Evolutionary conservation across 495 filamentous ascomycete genomes (phyloP), one percentile per base, ranked within the genome.

Genomic region (Penicillium cinerascens): DNA sequence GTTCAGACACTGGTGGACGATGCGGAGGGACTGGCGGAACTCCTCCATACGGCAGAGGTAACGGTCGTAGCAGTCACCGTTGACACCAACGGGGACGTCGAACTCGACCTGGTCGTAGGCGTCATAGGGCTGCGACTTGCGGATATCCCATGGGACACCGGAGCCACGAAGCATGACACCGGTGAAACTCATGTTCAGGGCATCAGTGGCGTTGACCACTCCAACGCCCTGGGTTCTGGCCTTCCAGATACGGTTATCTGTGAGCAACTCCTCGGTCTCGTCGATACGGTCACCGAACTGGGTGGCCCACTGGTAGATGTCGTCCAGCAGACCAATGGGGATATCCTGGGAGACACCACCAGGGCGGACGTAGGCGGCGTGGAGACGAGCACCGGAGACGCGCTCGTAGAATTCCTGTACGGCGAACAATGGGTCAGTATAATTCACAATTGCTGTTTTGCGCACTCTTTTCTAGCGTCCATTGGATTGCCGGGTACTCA

Each of bases 1-100:
- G 80, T 99, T 97, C 52, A 99, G 74, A 71, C 95, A 97, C 77
- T 99, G 93, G 78, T 95, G 86, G 67, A 99, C 96, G 75, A 99
- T 97, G 60, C 93, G 86, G 48, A 99, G 87, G 18, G 87, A 92
- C 70, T 99, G 95, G 49, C 93, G 82, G 85, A 99, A 97, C 73
- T 99, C 93, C 73, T 99, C 95, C 93, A 99, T 99, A 63, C 93
- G 89, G 82, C 92, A 97, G 41, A 99, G 82, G 61, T 99, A 99
- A 63, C 93, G 86, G 73, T 99, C 93, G 73, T 99, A 99, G 80
- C 93, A 99, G 78, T 99, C 93, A 52, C 93, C 93, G 66, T 97
- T 95, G 57, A 92, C 79, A 54, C 93, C 93, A 22, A 97, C 95
- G 23, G 93, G 93, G 2, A 99, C 91, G 65, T 97, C 93, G 61